Evolutionary conservation across 192 early-diverging fungal genomes (phyloP).

Genomic region (Haplosporangium gracile): DNA sequence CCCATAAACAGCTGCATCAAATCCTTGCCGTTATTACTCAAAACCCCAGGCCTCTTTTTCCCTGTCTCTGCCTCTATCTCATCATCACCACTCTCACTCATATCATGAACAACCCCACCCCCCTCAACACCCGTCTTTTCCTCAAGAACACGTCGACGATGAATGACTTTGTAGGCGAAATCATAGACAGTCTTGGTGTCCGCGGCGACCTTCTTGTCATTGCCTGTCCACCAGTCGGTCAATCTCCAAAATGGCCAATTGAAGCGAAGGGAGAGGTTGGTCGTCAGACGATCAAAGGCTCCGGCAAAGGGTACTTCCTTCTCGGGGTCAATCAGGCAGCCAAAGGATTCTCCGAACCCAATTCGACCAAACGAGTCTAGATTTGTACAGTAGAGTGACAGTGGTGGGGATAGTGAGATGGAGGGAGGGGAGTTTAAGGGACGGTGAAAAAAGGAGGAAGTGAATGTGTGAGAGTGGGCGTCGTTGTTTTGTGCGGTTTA

Average conservation of each 20-base stretch:
- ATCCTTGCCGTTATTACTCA: slow-evolving; percentile 26
- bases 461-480: background rate
- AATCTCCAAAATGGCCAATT: slow-evolving; percentile 29
- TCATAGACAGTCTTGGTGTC: slow-evolving; percentile 29
- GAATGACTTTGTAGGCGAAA: slow-evolving; percentile 46
- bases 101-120: background rate
- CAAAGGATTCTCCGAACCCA: slow-evolving; percentile 42
- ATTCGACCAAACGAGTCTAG: slow-evolving; percentile 47
- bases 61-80: background rate
- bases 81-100: background rate
- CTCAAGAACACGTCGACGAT: slow-evolving; percentile 20
- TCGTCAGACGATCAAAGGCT: slow-evolving; percentile 66
- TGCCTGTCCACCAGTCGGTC: slow-evolving; percentile 27
- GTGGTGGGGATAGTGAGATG: background rate
- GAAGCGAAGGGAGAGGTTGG: slow-evolving; percentile 23
- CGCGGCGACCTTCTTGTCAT: slow-evolving; percentile 9
- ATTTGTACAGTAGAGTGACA: background rate
- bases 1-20: slow-evolving; percentile 62
- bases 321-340: slow-evolving; percentile 37
- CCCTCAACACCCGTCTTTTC: background rate
- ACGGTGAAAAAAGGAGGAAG: background rate
- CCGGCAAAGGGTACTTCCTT: slow-evolving; percentile 58
- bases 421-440: background rate
- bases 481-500: background rate
- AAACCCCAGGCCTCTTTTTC: background rate